Evolutionary conservation across 108 stramenopile species (phyloP).

Genomic region (Cyclotella sp.): DNA sequence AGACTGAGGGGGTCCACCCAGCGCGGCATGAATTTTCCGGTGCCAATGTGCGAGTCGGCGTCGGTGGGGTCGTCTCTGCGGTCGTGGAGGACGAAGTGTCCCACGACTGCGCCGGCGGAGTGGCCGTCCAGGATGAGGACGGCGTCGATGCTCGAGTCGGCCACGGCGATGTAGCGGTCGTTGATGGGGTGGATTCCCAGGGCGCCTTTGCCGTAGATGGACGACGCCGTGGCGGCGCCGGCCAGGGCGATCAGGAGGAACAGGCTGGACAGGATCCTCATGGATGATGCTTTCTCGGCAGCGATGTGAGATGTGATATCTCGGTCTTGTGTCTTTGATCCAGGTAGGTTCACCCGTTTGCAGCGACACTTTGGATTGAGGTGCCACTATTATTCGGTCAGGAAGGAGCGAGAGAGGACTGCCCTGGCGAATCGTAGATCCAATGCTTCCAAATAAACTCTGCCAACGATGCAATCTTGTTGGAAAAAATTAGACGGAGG

Average conservation of each 20-base stretch:
- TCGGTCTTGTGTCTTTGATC: too few relatives aligned
- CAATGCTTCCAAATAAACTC: too few relatives aligned
- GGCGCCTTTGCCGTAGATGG: conserved; percentile 36
- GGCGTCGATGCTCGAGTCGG: conserved; percentile 51
- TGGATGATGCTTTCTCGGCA: not conserved
- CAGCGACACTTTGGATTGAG: too few relatives aligned
- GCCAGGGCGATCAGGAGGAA: conserved; percentile 19
- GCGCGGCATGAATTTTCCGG: not conserved
- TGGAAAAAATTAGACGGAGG: too few relatives aligned
- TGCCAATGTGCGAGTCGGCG: conserved; percentile 26
- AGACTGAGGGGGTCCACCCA: conserved; percentile 47
- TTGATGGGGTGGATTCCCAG: conserved; percentile 46
- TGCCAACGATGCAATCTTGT: too few relatives aligned
- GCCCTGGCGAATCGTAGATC: too few relatives aligned
- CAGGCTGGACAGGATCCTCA: conserved; percentile 32
- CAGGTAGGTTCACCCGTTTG: too few relatives aligned
- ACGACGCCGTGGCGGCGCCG: not conserved
- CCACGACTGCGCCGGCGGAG: conserved; percentile 45
- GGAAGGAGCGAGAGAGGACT: too few relatives aligned
- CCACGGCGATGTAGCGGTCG: conserved; percentile 46
- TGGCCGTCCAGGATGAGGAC: conserved; percentile 47
- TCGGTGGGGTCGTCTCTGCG: conserved; percentile 21
- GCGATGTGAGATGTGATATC: not conserved
- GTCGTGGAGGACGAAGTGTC: conserved; percentile 44
- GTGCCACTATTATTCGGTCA: too few relatives aligned